Conservation (phyloP, 1,284 basidiomycete species). For the Macrocystidia cucumis region DNA sequence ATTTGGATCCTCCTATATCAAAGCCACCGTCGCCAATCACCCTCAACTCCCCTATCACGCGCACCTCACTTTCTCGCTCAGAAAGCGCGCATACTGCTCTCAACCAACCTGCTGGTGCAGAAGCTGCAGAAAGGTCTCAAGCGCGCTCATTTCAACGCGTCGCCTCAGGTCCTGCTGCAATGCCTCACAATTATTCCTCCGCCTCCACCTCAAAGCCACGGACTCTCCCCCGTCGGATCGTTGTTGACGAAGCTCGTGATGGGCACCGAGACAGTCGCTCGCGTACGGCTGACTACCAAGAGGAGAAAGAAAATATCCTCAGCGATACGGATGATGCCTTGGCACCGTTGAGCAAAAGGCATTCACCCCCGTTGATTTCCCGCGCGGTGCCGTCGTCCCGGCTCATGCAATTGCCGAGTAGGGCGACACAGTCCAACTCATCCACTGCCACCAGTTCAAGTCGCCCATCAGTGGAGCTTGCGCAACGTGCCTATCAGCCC, state of each 20-base stretch:
- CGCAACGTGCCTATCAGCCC: constrained; percentile 22
- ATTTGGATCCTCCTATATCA: constrained; percentile 18
- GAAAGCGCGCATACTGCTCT: constrained; percentile 46
- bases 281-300: constrained; percentile 17
- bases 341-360: constrained; percentile 14
- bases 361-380: constrained; percentile 22
- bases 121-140: constrained; percentile 17
- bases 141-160: constrained; percentile 49
- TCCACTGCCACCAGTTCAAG: constrained; percentile 8
- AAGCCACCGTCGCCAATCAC: constrained; percentile 19
- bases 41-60: constrained; percentile 29
- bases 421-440: constrained; percentile 15
- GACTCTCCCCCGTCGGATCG: constrained; percentile 26
- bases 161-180: constrained; percentile 43
- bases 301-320: constrained; percentile 40
- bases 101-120: constrained; percentile 14
- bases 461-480: constrained; percentile 21
- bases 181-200: constrained; percentile 19
- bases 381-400: constrained; percentile 19
- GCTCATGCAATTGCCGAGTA: constrained; percentile 12
- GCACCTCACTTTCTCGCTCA: constrained; percentile 54
- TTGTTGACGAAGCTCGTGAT: constrained; percentile 23
- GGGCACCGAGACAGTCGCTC: background rate
- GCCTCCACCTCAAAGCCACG: constrained; percentile 23
- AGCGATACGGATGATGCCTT: constrained; percentile 26